Conservation (phyloP, 768 basidiomycete genomes). For the Agaricus blazei region DNA sequence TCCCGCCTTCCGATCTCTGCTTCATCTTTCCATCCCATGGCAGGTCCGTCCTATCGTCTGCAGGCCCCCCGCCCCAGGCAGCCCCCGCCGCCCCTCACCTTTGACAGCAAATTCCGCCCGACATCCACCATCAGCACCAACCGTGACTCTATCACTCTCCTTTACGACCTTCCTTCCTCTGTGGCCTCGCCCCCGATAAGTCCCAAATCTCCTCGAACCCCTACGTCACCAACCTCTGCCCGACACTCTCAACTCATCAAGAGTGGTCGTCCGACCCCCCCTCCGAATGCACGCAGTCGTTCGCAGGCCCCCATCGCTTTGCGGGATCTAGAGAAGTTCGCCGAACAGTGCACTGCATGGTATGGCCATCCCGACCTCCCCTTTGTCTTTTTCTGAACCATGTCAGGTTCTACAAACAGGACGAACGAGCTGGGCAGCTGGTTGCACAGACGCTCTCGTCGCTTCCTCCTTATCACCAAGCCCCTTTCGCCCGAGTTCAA, state of each 20-base stretch:
- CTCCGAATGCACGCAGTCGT: slow-evolving; percentile 54
- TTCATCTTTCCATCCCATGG: slow-evolving; percentile 37
- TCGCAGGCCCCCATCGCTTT: slow-evolving; percentile 62
- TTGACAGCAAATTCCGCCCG: slow-evolving; percentile 36
- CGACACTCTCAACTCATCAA: slow-evolving; percentile 40
- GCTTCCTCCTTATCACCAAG: slow-evolving; percentile 78
- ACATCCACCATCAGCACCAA: slow-evolving; percentile 37
- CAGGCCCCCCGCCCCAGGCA: slow-evolving; percentile 60
- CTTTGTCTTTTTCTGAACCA: neutral
- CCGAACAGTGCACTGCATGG: slow-evolving; percentile 76
- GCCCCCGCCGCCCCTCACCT: slow-evolving; percentile 56
- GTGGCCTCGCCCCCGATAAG: slow-evolving; percentile 55
- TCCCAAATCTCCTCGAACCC: slow-evolving; percentile 44
- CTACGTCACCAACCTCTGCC: slow-evolving; percentile 53
- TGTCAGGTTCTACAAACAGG: slow-evolving; percentile 78
- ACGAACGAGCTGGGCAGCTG: slow-evolving; percentile 67
- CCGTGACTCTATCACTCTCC: slow-evolving; percentile 55
- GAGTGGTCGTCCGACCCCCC: slow-evolving; percentile 51
- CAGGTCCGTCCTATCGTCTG: slow-evolving; percentile 57
- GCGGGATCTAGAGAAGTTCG: slow-evolving; percentile 74
- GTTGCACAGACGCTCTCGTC: slow-evolving; percentile 83
- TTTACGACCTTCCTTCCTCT: slow-evolving; percentile 71
- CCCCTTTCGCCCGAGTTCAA: slow-evolving; percentile 82
- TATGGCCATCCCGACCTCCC: slow-evolving; percentile 25
- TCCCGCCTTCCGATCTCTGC: slow-evolving; percentile 10